Base-by-base conservation (phyloP, 768 basidiomycete species). In the Xanthoconium purpureum region DNA sequence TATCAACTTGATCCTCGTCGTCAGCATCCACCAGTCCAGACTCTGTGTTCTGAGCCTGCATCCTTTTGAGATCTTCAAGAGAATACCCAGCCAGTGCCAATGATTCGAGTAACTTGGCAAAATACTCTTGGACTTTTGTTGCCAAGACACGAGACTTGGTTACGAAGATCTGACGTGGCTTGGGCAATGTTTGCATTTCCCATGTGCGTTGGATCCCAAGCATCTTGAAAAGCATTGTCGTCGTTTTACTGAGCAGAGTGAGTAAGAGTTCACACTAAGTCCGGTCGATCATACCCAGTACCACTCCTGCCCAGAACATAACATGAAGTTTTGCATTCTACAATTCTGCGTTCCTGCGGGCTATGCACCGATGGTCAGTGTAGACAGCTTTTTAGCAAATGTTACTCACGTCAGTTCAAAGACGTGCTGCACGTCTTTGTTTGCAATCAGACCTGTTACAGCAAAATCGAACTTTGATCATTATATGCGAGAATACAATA, bases 191-290 rank as follows among this genome's bases (percentile, higher is more conserved):
- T 24, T 72, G 67, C 28, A 74, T 56, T 38, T 79, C 68, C 71
- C 78, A 84, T 3, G 80, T 75, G n/a, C 79, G 72, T 59, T 89
- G 84, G 8, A 88, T 81, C 2, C 80, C 78, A 2, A 89, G 74
- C 80, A 90, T 89, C 66, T 87, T 89, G 74, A 85, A 87, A 1
- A 90, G 72, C 79, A 90, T 88, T 0, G 87, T 85, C 0, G 88
- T 89, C 0, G 86, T 89, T 77, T 89, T 89, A 1, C 88, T 88
- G 40, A 17, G 20, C 6, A 1, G 4, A 24, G 20, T 62, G 44
- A 57, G 54, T 13, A 6, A 24, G 12, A 35, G 13, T 2, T 15
- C 24, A 13, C 18, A 24, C 35, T 5, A 15, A 29, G 36, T 6
- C 9, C 3, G 0, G 32, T 36, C 13, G 52, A 77, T 13, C 42